Evolutionary conservation across 2,329 filamentous ascomycete species (phyloP), one percentile per base, ranked within the genome.

Genomic region (Bisporella sp.): DNA sequence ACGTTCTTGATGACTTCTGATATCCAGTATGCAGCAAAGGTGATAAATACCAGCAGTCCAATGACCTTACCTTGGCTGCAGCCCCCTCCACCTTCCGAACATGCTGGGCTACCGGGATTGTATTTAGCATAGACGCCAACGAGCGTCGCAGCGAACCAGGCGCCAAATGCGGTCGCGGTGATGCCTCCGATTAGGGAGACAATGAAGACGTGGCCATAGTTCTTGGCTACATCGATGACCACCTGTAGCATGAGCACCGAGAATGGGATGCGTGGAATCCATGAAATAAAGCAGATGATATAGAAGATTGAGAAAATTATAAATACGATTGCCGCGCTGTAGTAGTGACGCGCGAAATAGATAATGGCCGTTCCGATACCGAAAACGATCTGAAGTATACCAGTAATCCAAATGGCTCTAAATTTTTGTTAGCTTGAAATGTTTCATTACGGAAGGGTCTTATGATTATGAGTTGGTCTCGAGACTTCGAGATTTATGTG

Each of bases 1-100:
- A 88, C 90, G 69, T 95, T 96, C 73, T 96, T 96, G 60, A 96
- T 72, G 78, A 87, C 92, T 66, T 97, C 92, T 1, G 87, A 85
- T 57, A 96, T 84, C 92, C 92, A 97, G 71, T 95, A 96, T 69
- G 84, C 88, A 48, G 90, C 85, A 62, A 97, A 96, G 0, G 90
- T 95, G 58, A 90, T 79, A 66, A 95, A 96, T 13, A 85, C 87
- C 5, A 95, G 73, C 31, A 96, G 71, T 0, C 91, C 91, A 53
- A 90, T 91, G 42, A 96, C 87, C 57, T 84, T 92, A 47, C 74
- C 88, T 5, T 73, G 75, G 53, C 86, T 84, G 61, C 91, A 96
- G 5, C 78, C 75, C 4, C 57, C 64, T 33, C 62, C 67, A 31
- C 53, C 52, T 11, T 70, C 68, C 35, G 60, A 65, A 56, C 82